These are phyloP conservation scores for Naganishia kalamii DNA, from an alignment of 768 basidiomycete species.

Conservation along the genomic window DNA sequence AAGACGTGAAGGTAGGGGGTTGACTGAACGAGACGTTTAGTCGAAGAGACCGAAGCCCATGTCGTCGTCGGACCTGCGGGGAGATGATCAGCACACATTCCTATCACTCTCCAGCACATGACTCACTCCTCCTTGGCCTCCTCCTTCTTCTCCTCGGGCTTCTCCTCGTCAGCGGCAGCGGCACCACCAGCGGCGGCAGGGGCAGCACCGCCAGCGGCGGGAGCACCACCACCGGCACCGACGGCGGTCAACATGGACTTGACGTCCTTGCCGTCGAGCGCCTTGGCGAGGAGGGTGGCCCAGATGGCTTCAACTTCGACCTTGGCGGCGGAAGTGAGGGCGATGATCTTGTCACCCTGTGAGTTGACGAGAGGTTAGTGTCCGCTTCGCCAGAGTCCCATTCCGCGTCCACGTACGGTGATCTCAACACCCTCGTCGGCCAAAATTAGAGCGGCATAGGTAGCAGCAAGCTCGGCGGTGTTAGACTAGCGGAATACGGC, in stretches of 20 bases:
- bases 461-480: constrained; percentile 73
- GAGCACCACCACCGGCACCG: constrained; percentile 81
- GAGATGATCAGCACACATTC: neutral
- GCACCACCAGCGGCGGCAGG: constrained; percentile 57
- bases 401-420: constrained; percentile 60
- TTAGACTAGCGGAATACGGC: constrained; percentile 20
- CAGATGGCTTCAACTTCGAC: constrained; percentile 93
- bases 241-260: constrained; percentile 93
- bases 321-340: constrained; percentile 74
- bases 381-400: neutral
- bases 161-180: constrained; percentile 55
- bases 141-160: constrained; percentile 62
- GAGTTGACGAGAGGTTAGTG: too few species aligned
- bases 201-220: constrained; percentile 58
- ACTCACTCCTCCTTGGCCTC: constrained; percentile 44
- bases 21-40: constrained; percentile 32
- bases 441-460: constrained; percentile 96
- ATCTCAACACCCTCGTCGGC: constrained; percentile 97
- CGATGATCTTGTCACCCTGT: constrained; percentile 82
- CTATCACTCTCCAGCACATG: neutral
- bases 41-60: constrained; percentile 43
- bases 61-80: constrained; percentile 19
- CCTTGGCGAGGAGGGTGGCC: constrained; percentile 93
- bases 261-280: constrained; percentile 94
- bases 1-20: neutral